phyloP scores from a whole-genome alignment of 345 rosid genomes.

The Arabidopsis thaliana region DNA sequence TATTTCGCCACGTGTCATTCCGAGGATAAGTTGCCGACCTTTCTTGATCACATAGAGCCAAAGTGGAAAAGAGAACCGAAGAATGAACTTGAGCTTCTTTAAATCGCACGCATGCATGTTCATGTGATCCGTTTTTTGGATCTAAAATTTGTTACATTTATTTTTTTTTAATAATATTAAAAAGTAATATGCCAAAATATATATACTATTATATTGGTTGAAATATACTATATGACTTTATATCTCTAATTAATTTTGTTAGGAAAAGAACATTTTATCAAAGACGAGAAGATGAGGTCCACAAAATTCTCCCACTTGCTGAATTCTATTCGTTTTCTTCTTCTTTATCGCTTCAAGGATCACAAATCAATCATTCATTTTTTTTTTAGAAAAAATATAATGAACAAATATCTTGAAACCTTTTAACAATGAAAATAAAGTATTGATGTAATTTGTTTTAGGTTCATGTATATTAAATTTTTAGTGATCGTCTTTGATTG shows the following conservation, averaged over 20 bases:
- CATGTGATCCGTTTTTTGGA: constrained; percentile 31
- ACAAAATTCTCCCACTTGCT: constrained; percentile 38
- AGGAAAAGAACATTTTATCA: constrained; percentile 34
- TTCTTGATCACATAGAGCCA: constrained; percentile 39
- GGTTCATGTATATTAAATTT: constrained; percentile 4
- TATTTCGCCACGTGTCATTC: constrained; percentile 37
- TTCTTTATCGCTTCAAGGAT: constrained; percentile 26
- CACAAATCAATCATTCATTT: constrained; percentile 10
- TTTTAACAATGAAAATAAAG: neutral
- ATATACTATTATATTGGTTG: constrained; percentile 23
- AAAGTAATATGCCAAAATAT: constrained; percentile 19
- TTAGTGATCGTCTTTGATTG: neutral
- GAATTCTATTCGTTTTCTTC: constrained; percentile 36
- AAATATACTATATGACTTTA: constrained; percentile 5
- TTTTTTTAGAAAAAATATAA: neutral
- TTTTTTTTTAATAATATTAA: neutral
- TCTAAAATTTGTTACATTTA: neutral
- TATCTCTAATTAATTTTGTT: constrained; percentile 14
- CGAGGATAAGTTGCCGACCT: constrained; percentile 44
- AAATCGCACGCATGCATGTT: constrained; percentile 39
- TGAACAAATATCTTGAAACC: constrained; percentile 1
- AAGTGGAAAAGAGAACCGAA: constrained; percentile 37
- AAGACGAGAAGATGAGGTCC: constrained; percentile 41
- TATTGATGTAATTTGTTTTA: neutral
- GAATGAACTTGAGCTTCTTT: constrained; percentile 36